Percentiles rank a stretch among this genome's conserved stretches.
phyloP scores from a whole-genome alignment of 2,329 filamentous ascomycete genomes.

The Bipolaris gigantea region DNA sequence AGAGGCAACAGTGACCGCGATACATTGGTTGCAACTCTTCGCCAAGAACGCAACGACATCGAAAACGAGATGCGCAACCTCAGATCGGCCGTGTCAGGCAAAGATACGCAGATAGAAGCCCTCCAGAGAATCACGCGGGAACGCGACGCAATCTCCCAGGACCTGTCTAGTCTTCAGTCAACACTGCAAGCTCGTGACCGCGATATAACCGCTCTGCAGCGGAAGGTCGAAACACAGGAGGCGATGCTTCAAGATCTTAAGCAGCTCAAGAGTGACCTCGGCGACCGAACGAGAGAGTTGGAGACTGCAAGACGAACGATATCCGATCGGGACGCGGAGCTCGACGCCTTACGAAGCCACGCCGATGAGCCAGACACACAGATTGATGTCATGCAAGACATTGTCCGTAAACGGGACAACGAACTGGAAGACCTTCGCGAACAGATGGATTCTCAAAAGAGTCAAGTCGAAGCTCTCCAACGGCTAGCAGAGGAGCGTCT shows the following conservation, averaged over 20 bases:
- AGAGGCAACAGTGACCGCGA: conserved; percentile 36
- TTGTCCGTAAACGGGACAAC: conserved; percentile 49
- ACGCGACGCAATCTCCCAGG: conserved; percentile 33
- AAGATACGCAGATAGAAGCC: conserved; percentile 42
- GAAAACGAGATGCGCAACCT: conserved; percentile 29
- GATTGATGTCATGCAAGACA: conserved; percentile 46
- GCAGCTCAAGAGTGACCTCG: conserved; percentile 31
- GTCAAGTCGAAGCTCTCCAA: conserved; percentile 38
- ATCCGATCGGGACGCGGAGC: conserved; percentile 42
- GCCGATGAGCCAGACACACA: conserved; percentile 45
- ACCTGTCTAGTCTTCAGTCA: conserved; percentile 35
- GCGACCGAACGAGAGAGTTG: conserved; percentile 40
- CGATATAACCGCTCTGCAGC: conserved; percentile 34
- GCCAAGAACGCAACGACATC: conserved; percentile 29
- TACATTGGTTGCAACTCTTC: conserved; percentile 32
- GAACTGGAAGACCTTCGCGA: conserved; percentile 60
- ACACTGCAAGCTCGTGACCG: conserved; percentile 39
- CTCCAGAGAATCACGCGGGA: conserved; percentile 41
- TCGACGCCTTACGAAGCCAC: conserved; percentile 41
- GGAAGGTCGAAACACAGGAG: conserved; percentile 38
- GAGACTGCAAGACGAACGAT: conserved; percentile 41
- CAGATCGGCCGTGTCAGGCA: conserved; percentile 33
- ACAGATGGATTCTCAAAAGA: conserved; percentile 39
- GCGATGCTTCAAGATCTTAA: conserved; percentile 36
- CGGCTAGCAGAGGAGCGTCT: conserved; percentile 42